These are phyloP conservation scores for Tardiomyces digboiensis DNA, from an alignment of 1,139 yeast genomes.

Conservation along the genomic window DNA sequence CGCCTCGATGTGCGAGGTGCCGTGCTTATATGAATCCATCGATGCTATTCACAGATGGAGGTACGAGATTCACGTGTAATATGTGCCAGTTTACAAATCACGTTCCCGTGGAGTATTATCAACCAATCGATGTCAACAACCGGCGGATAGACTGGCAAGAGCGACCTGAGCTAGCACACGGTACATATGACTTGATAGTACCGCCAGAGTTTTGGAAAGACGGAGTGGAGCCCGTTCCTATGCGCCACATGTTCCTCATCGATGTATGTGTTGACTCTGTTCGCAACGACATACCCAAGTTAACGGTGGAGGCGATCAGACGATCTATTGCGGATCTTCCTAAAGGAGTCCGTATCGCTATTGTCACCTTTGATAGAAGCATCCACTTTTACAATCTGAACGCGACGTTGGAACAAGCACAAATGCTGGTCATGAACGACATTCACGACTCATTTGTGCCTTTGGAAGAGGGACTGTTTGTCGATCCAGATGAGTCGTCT, in stretches of 20 bases:
- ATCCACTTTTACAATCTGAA: conserved; percentile 69
- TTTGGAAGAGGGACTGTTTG: conserved; percentile 67
- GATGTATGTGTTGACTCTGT: conserved; percentile 63
- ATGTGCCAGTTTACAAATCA: conserved; percentile 74
- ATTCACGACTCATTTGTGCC: conserved; percentile 80
- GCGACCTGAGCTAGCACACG: conserved; percentile 71
- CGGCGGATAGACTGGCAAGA: conserved; percentile 52
- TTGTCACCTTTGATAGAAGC: conserved; percentile 67
- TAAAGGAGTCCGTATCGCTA: conserved; percentile 45
- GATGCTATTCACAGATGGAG: conserved; percentile 55
- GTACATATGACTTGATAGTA: conserved; percentile 80
- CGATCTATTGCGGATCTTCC: conserved; percentile 36
- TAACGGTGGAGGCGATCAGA: conserved; percentile 68
- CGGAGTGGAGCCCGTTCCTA: conserved; percentile 34
- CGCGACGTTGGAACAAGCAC: conserved; percentile 46
- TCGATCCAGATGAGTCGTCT: conserved; percentile 60
- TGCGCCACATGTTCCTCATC: conserved; percentile 69
- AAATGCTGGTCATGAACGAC: conserved; percentile 61
- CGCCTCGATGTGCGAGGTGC: conserved; percentile 88
- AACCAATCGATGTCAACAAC: conserved; percentile 53
- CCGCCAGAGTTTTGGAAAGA: conserved; percentile 61
- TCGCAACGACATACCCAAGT: conserved; percentile 51
- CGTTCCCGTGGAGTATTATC: conserved; percentile 57
- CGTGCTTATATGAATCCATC: conserved; percentile 84
- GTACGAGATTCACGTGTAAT: conserved; percentile 69